These are phyloP conservation scores for Omphalotus olearius DNA, from an alignment of 1,284 basidiomycete genomes.

Conservation along the genomic window DNA sequence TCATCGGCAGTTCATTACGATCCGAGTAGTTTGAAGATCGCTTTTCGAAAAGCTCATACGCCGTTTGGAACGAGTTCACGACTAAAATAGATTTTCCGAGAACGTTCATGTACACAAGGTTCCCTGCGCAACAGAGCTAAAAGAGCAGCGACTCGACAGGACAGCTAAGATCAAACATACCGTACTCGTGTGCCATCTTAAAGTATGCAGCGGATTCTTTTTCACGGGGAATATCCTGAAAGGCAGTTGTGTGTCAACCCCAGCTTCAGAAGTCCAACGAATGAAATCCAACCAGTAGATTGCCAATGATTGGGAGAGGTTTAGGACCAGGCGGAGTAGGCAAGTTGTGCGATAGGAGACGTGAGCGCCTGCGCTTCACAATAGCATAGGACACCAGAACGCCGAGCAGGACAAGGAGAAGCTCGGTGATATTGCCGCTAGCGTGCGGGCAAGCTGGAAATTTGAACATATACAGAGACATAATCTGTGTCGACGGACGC, in stretches of 20 bases:
- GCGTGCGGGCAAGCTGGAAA: too few species aligned
- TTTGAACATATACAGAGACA: too few species aligned
- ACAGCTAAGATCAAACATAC: constrained; percentile 19
- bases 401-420: background rate
- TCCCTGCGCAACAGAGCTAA: constrained; percentile 23
- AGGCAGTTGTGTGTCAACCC: background rate
- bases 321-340: constrained; percentile 42
- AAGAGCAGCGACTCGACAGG: background rate
- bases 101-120: constrained; percentile 40
- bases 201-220: constrained; percentile 31
- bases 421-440: background rate
- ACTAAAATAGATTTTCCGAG: constrained; percentile 39
- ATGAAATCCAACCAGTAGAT: constrained; percentile 26
- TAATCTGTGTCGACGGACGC: too few species aligned
- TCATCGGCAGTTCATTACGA: constrained; percentile 23
- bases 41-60: constrained; percentile 41
- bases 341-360: constrained; percentile 18
- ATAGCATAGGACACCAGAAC: background rate
- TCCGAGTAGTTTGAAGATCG: constrained; percentile 42
- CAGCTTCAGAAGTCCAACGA: background rate
- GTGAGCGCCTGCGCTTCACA: constrained; percentile 8
- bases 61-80: constrained; percentile 36
- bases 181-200: constrained; percentile 31
- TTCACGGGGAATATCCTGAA: constrained; percentile 32
- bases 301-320: constrained; percentile 39